These are phyloP conservation scores for Neodidymelliopsis sp. DNA, from an alignment of 2,329 filamentous ascomycete species.

Conservation along the genomic window DNA sequence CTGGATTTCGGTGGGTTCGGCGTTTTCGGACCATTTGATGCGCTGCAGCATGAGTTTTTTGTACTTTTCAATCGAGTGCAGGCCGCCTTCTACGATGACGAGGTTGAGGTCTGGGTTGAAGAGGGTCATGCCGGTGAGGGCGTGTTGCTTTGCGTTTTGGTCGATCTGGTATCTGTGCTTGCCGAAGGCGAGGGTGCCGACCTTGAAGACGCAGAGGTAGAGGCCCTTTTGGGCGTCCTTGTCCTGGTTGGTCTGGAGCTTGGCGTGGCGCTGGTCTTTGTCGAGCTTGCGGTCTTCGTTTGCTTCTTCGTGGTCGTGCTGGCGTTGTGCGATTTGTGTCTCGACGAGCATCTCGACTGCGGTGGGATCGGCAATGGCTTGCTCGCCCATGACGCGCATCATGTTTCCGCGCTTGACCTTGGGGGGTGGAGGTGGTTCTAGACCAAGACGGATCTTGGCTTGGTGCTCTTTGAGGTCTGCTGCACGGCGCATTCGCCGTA, in stretches of 20 bases:
- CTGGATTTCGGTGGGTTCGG: constrained; percentile 66
- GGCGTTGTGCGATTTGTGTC: constrained; percentile 86
- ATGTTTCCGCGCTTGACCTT: constrained; percentile 98
- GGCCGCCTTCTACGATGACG: constrained; percentile 89
- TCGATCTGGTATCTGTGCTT: constrained; percentile 93
- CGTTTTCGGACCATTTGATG: constrained; percentile 94
- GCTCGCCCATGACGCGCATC: constrained; percentile 94
- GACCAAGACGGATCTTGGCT: constrained; percentile 89
- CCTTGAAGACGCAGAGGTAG: constrained; percentile 85
- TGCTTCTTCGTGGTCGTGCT: constrained; percentile 74
- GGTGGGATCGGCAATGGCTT: constrained; percentile 93
- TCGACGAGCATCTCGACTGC: constrained; percentile 96
- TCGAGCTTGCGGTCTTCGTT: constrained; percentile 90
- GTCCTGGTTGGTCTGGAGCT: constrained; percentile 81
- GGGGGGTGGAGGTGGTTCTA: constrained; percentile 87
- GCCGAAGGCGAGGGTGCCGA: constrained; percentile 87
- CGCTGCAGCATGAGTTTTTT: constrained; percentile 93
- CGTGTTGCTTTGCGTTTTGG: constrained; percentile 89
- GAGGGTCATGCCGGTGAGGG: constrained; percentile 87
- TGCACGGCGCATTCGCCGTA: constrained; percentile 87
- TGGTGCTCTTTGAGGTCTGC: constrained; percentile 95
- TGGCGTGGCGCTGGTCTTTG: constrained; percentile 86
- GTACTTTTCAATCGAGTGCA: constrained; percentile 82
- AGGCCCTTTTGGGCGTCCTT: constrained; percentile 89
- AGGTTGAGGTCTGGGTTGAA: constrained; percentile 89